Evolutionary conservation across 768 basidiomycete species (phyloP).

Genomic region (Cyclocybe aegerita): DNA sequence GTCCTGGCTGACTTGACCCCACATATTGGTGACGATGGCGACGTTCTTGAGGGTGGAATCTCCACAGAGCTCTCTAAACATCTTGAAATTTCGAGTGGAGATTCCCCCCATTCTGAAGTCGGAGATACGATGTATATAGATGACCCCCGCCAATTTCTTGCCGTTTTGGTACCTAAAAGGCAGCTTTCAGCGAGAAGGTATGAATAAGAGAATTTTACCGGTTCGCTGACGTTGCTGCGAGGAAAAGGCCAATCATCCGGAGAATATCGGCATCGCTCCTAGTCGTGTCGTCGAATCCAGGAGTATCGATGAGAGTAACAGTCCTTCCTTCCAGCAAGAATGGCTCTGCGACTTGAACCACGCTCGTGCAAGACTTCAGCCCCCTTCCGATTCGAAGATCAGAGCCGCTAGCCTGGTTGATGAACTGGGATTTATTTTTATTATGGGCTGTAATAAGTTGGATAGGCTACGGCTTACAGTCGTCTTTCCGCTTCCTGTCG

Average conservation of each 20-base stretch:
- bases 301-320: constrained; percentile 54
- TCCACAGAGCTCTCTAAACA: constrained; percentile 54
- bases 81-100: constrained; percentile 45
- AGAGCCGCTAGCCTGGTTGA: constrained; percentile 49
- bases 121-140: constrained; percentile 54
- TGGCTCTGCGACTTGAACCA: constrained; percentile 37
- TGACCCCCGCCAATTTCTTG: constrained; percentile 44
- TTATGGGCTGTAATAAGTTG: not conserved
- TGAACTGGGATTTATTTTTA: constrained; percentile 35
- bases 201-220: not conserved
- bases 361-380: constrained; percentile 49
- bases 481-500: constrained; percentile 37
- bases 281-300: constrained; percentile 56
- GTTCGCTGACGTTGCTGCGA: constrained; percentile 27
- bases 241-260: constrained; percentile 42
- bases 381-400: constrained; percentile 40
- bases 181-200: not conserved
- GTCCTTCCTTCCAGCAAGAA: constrained; percentile 40
- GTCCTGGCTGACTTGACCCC: constrained; percentile 39
- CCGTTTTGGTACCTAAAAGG: constrained; percentile 26
- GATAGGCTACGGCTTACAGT: constrained; percentile 18
- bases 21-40: constrained; percentile 52
- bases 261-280: constrained; percentile 46
- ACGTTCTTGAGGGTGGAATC: constrained; percentile 48
- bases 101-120: constrained; percentile 49